Base-by-base conservation (phyloP, 768 basidiomycete genomes). In the Boletus vinaceobasis region DNA sequence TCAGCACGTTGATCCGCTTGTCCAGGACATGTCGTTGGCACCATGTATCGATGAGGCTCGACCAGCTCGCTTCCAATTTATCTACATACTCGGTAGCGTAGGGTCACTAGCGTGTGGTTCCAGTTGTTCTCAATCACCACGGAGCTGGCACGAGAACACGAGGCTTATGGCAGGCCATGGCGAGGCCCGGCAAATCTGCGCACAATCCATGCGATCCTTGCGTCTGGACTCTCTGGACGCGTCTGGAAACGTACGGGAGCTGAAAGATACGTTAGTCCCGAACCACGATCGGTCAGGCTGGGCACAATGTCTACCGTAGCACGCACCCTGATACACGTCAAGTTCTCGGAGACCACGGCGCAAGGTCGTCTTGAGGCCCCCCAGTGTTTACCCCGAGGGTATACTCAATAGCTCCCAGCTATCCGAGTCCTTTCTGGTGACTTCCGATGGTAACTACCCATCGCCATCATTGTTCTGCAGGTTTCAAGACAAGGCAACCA, bases 401-500 rank as follows among this genome's bases (percentile, higher is more conserved):
- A 50, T n/a, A 43, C 48, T 37, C 19, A 59, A 23, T 27, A 23
- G 17, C 31, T 10, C 37, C n/a, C 27, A 52, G 9, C 17, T 14
- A n/a, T n/a, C n/a, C n/a, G n/a, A n/a, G 36, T 35, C 33, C 39
- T 35, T 35, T 27, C 38, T 19, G 42, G 19, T 40, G 50, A 26
- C 36, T n/a, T 31, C 33, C 42, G 45, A 46, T n/a, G 26, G 26
- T 57, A 15, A 56, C 53, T 29, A 21, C 50, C 21, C 44, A 19
- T 35, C 37, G 39, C 57, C 19, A 40, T 32, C 49, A 46, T 11
- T 3, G 36, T 32, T 35, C 27, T 43, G 43, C 38, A 42, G 31
- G 42, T 63, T 63, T 49, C 40, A 27, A 60, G 57, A 21, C 31
- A 27, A n/a, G 29, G 31, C 31, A 32, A 17, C 38, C 7, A 15